These are phyloP conservation scores for Hanseniaspora thailandica DNA, from an alignment of 805 yeast species.

Conservation along the genomic window DNA sequence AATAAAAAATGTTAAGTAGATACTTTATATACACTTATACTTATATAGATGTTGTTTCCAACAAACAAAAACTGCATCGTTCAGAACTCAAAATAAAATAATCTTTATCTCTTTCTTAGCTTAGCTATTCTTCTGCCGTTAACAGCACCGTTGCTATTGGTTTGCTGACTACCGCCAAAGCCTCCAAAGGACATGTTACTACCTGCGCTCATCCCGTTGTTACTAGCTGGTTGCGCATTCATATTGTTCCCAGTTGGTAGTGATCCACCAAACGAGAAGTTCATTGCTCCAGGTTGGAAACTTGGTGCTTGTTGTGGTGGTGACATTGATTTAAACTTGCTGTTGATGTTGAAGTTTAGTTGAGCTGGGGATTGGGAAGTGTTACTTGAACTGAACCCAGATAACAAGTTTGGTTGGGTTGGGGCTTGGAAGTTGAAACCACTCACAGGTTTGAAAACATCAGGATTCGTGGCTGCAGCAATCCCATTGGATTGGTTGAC, in stretches of 20 bases:
- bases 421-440: conserved; percentile 7
- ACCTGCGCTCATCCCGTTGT: conserved; percentile 11
- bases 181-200: conserved; percentile 15
- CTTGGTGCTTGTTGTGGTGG: conserved; percentile 12
- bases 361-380: not conserved
- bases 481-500: not conserved
- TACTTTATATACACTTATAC: conserved; percentile 6
- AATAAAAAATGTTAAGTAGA: not conserved
- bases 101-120: conserved; percentile 6
- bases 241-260: conserved; percentile 19
- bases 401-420: not conserved
- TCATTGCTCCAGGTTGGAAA: conserved; percentile 16
- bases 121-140: conserved; percentile 15
- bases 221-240: not conserved
- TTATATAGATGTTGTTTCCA: conserved; percentile 12
- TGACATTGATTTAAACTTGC: conserved; percentile 15
- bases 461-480: conserved; percentile 6
- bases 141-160: conserved; percentile 14
- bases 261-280: conserved; percentile 20
- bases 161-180: conserved; percentile 4
- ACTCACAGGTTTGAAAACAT: conserved; percentile 8
- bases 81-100: not conserved
- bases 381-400: not conserved
- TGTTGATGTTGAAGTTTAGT: conserved; percentile 6
- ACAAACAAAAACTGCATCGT: conserved; percentile 1